Percentiles rank a stretch among this genome's conserved stretches.
phyloP scores from a whole-genome alignment of 2,329 filamentous ascomycete genomes.

The Colletotrichum spinosum region DNA sequence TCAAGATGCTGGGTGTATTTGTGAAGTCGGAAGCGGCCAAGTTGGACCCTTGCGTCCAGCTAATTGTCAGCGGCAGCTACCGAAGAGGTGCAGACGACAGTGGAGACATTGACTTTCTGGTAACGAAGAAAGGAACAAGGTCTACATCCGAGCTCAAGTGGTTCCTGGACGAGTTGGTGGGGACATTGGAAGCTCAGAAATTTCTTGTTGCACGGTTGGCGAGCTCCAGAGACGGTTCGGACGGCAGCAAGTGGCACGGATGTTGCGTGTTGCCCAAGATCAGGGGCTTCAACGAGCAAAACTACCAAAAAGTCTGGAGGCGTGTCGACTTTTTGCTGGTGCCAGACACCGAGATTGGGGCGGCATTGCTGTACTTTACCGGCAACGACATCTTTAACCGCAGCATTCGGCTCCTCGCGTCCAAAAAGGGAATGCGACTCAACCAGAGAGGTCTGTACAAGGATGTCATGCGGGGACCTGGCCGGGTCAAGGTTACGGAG shows the following conservation, averaged over 20 bases:
- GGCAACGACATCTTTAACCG: conserved; percentile 96
- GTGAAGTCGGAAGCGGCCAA: conserved; percentile 69
- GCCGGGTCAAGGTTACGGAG: conserved; percentile 70
- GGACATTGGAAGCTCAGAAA: conserved; percentile 64
- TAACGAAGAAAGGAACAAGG: conserved; percentile 74
- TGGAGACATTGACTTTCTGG: conserved; percentile 86
- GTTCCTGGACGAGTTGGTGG: conserved; percentile 73
- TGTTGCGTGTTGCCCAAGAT: conserved; percentile 76
- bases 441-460: conserved; percentile 86
- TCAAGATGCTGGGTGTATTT: conserved; percentile 74
- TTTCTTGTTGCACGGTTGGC: conserved; percentile 81
- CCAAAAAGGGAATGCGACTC: conserved; percentile 83
- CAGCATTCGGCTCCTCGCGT: conserved; percentile 82
- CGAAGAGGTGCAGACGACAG: conserved; percentile 80
- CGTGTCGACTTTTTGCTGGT: conserved; percentile 89
- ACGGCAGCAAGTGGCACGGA: conserved; percentile 89
- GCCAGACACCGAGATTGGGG: conserved; percentile 82
- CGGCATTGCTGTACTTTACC: conserved; percentile 93
- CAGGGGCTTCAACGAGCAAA: conserved; percentile 46
- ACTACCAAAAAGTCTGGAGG: conserved; percentile 71
- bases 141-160: conserved; percentile 67
- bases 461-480: conserved; percentile 72
- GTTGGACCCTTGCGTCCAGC: conserved; percentile 73
- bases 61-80: conserved; percentile 87
- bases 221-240: conserved; percentile 55